phyloP scores from a whole-genome alignment of 129 eudicot species.

The Tanacetum coccineum region DNA sequence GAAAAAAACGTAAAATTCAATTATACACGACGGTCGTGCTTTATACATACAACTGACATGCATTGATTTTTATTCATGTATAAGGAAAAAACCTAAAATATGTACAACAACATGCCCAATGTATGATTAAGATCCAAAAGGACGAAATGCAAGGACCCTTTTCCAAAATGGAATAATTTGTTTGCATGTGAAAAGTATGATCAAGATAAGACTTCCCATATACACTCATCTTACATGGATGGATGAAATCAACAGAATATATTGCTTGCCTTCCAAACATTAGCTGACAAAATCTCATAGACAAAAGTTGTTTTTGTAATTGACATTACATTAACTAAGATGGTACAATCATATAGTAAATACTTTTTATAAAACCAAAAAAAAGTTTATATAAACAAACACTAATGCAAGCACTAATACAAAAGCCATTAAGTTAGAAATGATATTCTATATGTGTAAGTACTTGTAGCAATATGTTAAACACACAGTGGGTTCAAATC shows the following conservation, averaged over 20 bases:
- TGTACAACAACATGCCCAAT: conserved; percentile 22
- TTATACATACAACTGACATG: conserved; percentile 8
- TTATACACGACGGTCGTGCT: background rate
- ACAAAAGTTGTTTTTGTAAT: no score
- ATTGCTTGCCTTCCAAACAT: background rate
- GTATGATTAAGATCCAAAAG: conserved; percentile 27
- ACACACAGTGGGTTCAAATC: conserved; percentile 29
- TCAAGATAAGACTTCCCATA: conserved; percentile 23
- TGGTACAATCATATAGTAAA: no score
- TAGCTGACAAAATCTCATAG: background rate
- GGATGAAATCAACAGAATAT: conserved; percentile 9
- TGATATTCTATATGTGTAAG: background rate
- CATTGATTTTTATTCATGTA: conserved; percentile 8
- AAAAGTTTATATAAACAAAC: background rate
- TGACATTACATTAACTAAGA: no score
- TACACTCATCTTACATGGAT: conserved; percentile 9
- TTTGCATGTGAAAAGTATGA: conserved; percentile 24
- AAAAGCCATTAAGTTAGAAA: background rate
- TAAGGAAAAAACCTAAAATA: background rate
- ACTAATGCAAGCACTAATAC: background rate
- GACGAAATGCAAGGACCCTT: conserved; percentile 26
- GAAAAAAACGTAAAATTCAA: background rate
- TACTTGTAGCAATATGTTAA: conserved; percentile 2
- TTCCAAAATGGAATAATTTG: conserved; percentile 15
- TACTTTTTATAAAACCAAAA: background rate